Conservation (phyloP, 1,139 yeast genomes). For the Pichia sp. region DNA sequence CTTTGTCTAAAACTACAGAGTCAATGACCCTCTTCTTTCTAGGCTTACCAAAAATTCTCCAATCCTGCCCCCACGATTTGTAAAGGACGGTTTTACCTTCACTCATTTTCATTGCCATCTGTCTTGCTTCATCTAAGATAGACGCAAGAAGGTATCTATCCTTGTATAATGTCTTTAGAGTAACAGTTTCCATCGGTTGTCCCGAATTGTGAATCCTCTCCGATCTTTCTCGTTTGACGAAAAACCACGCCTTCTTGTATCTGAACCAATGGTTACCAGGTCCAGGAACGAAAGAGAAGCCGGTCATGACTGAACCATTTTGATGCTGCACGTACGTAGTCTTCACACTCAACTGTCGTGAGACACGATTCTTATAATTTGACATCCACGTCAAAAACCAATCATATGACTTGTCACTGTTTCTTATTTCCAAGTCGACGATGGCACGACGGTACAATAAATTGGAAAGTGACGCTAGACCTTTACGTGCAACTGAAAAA, state of each 20-base stretch:
- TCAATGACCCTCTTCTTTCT: constrained; percentile 78
- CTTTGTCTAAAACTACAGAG: constrained; percentile 78
- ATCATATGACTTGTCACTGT: constrained; percentile 85
- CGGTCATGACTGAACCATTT: constrained; percentile 84
- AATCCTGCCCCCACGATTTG: constrained; percentile 97
- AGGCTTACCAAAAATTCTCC: constrained; percentile 99
- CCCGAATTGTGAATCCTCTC: constrained; percentile 88
- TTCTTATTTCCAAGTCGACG: constrained; percentile 89
- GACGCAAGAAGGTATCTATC: constrained; percentile 68
- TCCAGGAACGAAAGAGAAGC: constrained; percentile 92
- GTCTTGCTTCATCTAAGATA: constrained; percentile 79
- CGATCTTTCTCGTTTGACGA: constrained; percentile 83
- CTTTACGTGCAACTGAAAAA: constrained; percentile 70
- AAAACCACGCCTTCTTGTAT: constrained; percentile 83
- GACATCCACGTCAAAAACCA: constrained; percentile 99
- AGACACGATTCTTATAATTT: constrained; percentile 59
- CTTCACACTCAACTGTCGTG: constrained; percentile 86
- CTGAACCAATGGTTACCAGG: constrained; percentile 89
- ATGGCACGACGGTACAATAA: constrained; percentile 75
- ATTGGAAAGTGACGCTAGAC: constrained; percentile 54
- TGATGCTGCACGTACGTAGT: constrained; percentile 86
- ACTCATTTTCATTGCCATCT: constrained; percentile 69
- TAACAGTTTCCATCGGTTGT: constrained; percentile 92
- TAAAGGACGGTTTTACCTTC: constrained; percentile 93
- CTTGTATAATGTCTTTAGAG: constrained; percentile 79